These are phyloP conservation scores for Neopestalotiopsis clavispora DNA, from an alignment of 2,329 filamentous ascomycete genomes.

Conservation along the genomic window DNA sequence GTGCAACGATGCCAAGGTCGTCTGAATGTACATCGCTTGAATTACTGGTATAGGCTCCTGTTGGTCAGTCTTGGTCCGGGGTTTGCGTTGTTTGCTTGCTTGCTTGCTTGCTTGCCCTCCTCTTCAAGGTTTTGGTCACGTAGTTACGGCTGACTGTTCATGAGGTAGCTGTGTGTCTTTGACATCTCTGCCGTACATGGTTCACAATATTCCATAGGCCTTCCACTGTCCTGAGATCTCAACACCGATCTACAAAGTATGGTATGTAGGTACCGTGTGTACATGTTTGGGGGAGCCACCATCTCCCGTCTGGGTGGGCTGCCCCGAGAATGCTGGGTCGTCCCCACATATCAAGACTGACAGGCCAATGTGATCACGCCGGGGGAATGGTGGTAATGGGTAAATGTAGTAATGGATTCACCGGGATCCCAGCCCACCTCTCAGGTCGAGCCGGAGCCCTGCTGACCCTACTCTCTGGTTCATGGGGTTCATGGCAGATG, in stretches of 20 bases:
- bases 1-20: background rate
- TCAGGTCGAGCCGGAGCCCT: background rate
- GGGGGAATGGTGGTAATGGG: conserved; percentile 4
- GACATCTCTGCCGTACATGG: too few relatives aligned
- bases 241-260: too few relatives aligned
- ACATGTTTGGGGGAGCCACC: background rate
- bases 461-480: conserved; percentile 1
- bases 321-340: background rate
- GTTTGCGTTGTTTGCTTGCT: too few relatives aligned
- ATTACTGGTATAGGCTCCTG: background rate
- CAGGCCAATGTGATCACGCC: conserved; percentile 4
- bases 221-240: too few relatives aligned
- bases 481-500: background rate
- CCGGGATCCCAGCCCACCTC: background rate
- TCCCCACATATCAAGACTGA: conserved; percentile 6
- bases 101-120: too few relatives aligned
- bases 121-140: too few relatives aligned
- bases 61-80: too few relatives aligned
- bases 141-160: too few relatives aligned
- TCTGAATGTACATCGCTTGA: background rate
- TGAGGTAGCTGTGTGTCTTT: too few relatives aligned
- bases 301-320: conserved; percentile 17
- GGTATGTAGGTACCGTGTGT: too few relatives aligned
- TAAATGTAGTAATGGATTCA: background rate
- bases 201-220: too few relatives aligned